Evolutionary conservation across 129 eudicot species (phyloP).

Genomic region (Scalesia atractyloides): DNA sequence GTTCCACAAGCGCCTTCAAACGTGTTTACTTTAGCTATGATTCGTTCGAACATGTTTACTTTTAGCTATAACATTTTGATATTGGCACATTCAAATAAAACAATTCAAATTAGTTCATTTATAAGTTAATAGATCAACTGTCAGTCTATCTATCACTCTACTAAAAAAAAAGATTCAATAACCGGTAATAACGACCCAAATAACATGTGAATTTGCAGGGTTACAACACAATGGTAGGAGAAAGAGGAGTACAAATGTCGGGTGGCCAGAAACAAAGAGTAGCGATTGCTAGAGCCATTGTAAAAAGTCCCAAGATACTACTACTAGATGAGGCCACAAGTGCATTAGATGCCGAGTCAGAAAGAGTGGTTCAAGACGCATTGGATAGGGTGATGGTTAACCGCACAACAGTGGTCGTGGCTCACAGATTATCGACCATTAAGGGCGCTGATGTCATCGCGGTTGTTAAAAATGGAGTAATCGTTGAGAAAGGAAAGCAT

Average conservation of each 20-base stretch:
- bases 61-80: too few species aligned
- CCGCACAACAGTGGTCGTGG: constrained; percentile 79
- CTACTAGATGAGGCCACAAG: constrained; percentile 80
- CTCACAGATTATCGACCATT: constrained; percentile 71
- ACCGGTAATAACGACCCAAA: background rate
- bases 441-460: constrained; percentile 74
- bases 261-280: constrained; percentile 87
- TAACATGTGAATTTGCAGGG: constrained; percentile 30
- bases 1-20: too few species aligned
- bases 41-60: too few species aligned
- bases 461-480: constrained; percentile 67
- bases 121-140: too few species aligned
- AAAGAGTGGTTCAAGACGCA: constrained; percentile 71
- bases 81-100: too few species aligned
- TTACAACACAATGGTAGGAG: constrained; percentile 70
- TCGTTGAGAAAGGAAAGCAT: constrained; percentile 75
- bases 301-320: constrained; percentile 73
- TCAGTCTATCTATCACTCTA: too few species aligned
- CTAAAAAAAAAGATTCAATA: too few species aligned
- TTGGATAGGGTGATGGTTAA: constrained; percentile 60
- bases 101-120: too few species aligned
- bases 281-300: constrained; percentile 77
- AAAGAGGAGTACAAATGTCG: constrained; percentile 66
- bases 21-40: too few species aligned
- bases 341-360: constrained; percentile 78